phyloP scores from a whole-genome alignment of 306 rosid species.

The Pyrus betulifolia region DNA sequence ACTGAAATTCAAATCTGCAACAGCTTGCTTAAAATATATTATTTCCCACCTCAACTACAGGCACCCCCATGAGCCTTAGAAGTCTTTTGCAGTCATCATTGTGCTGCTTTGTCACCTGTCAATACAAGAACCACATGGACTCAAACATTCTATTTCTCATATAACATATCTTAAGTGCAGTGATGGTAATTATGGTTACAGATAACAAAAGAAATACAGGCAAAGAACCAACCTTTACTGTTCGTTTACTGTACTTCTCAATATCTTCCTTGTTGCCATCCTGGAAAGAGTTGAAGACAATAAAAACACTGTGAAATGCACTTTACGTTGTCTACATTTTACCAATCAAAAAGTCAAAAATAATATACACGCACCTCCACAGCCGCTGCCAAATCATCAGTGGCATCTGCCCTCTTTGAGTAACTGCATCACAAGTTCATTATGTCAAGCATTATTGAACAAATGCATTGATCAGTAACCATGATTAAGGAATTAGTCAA shows the following conservation, averaged over 20 bases:
- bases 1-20: background rate
- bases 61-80: slow-evolving; percentile 93
- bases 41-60: slow-evolving; percentile 78
- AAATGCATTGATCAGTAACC: background rate
- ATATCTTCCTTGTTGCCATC: slow-evolving; percentile 77
- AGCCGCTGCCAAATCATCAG: slow-evolving; percentile 63
- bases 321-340: background rate
- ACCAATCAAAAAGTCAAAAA: background rate
- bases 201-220: background rate
- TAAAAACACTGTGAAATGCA: slow-evolving; percentile 14
- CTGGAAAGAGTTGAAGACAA: slow-evolving; percentile 28
- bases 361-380: slow-evolving; percentile 41
- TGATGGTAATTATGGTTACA: background rate
- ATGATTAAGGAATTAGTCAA: background rate
- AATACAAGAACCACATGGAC: slow-evolving; percentile 13
- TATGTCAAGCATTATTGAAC: background rate
- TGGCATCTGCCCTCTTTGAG: slow-evolving; percentile 78
- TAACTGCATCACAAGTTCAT: slow-evolving; percentile 34
- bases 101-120: slow-evolving; percentile 90
- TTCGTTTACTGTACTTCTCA: slow-evolving; percentile 90
- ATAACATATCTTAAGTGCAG: background rate
- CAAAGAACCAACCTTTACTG: slow-evolving; percentile 66
- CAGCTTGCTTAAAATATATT: slow-evolving; percentile 9
- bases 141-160: slow-evolving; percentile 10
- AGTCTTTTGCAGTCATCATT: slow-evolving; percentile 90